phyloP scores from a whole-genome alignment of 1,139 yeast genomes.

The Zygoascus meyerae region DNA sequence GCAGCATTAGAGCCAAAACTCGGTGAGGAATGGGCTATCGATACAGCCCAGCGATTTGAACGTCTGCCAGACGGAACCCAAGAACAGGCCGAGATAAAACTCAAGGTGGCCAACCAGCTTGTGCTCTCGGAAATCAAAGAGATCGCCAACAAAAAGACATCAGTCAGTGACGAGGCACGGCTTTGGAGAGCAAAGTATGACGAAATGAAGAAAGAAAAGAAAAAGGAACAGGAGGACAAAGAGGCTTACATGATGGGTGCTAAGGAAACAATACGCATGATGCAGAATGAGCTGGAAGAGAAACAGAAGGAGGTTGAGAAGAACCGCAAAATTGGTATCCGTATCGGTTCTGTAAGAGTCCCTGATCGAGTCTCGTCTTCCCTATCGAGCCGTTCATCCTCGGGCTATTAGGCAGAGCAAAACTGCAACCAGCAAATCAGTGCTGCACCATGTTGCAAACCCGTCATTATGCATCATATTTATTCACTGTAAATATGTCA shows the following conservation, averaged over 20 bases:
- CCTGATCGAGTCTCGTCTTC: too few species aligned
- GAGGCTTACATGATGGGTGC: slow-evolving; percentile 4
- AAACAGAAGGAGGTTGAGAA: neutral
- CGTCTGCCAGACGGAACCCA: slow-evolving; percentile 10
- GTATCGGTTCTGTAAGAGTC: too few species aligned
- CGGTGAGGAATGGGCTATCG: slow-evolving; percentile 8
- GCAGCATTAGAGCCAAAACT: slow-evolving; percentile 1
- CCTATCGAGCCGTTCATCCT: too few species aligned
- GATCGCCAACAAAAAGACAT: neutral
- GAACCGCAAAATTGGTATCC: neutral
- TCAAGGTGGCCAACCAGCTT: slow-evolving; percentile 1
- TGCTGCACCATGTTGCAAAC: too few species aligned
- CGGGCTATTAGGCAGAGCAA: too few species aligned
- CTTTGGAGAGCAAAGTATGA: slow-evolving; percentile 9
- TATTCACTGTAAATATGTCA: too few species aligned
- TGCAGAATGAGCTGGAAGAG: neutral
- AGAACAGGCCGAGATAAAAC: slow-evolving; percentile 2
- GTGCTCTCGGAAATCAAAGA: slow-evolving; percentile 1
- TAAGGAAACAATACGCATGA: neutral
- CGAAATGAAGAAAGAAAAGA: slow-evolving; percentile 3
- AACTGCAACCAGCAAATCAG: neutral
- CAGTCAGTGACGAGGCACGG: slow-evolving; percentile 9
- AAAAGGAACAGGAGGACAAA: slow-evolving; percentile 6
- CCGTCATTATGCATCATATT: too few species aligned
- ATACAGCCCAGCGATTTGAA: slow-evolving; percentile 4